A percentile compares a stretch with the other conserved stretches of the same genome.
Conservation (phyloP, 2,329 filamentous ascomycete genomes). For the Arthroderma uncinatum region DNA sequence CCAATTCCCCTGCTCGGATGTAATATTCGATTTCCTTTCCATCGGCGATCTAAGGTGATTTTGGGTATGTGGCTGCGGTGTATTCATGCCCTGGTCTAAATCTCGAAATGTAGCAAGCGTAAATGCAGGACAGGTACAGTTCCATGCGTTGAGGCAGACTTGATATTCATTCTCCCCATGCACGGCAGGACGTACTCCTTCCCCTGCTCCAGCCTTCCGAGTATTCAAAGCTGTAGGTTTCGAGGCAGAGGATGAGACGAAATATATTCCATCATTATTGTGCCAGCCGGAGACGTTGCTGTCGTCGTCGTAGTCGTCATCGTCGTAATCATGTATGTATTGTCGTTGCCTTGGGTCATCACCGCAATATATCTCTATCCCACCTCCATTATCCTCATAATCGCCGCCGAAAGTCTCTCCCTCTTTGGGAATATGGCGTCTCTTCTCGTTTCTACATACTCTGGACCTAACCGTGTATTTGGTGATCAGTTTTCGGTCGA, state of each 20-base stretch:
- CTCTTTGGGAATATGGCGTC: not conserved
- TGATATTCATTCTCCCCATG: conserved; percentile 43
- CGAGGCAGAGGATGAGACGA: conserved; percentile 50
- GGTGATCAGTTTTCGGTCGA: conserved; percentile 65
- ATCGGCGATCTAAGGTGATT: not conserved
- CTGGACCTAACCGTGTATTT: conserved; percentile 3
- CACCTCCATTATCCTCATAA: not conserved
- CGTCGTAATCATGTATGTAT: conserved; percentile 1
- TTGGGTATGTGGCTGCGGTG: not conserved
- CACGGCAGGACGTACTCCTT: conserved; percentile 16
- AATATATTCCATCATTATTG: conserved; percentile 38
- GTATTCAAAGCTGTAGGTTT: not conserved
- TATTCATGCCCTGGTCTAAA: not conserved
- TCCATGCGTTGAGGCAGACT: conserved; percentile 67
- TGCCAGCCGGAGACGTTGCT: too few relatives aligned
- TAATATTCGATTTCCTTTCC: not conserved
- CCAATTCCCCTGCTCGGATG: not conserved
- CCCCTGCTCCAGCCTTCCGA: not conserved
- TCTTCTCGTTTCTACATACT: not conserved
- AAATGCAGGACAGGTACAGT: conserved; percentile 81
- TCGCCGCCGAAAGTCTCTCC: not conserved
- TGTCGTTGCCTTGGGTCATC: not conserved
- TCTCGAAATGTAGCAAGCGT: conserved; percentile 54
- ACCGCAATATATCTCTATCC: not conserved
- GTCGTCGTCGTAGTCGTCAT: not conserved